Evolutionary conservation across 495 filamentous ascomycete genomes (phyloP).

Genomic region (Penicillium coffeae): DNA sequence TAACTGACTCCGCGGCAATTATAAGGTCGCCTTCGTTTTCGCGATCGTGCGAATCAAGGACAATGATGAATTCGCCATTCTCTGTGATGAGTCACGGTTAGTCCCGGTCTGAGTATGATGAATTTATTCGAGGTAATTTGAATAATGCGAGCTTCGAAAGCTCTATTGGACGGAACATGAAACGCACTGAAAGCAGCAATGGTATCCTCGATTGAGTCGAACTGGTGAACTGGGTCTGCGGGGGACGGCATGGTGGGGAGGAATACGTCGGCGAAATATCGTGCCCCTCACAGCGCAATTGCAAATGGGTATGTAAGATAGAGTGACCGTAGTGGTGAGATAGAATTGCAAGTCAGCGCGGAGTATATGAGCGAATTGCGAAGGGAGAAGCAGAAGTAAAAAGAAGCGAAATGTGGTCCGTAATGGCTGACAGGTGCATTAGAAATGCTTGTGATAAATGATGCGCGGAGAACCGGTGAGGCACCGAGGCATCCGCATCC

Average conservation of each 20-base stretch:
- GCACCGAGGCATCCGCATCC: conserved; percentile 1
- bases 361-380: neutral
- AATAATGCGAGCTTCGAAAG: neutral
- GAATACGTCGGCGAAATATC: conserved; percentile 3
- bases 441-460: conserved; percentile 28
- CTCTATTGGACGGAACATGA: no score
- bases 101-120: no score
- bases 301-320: neutral
- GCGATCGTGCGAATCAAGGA: conserved; percentile 82
- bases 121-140: no score
- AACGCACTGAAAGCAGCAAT: conserved; percentile 78
- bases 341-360: neutral
- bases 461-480: conserved; percentile 24
- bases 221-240: conserved; percentile 40
- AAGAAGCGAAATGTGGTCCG: neutral
- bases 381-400: neutral
- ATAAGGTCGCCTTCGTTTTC: conserved; percentile 99
- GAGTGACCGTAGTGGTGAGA: neutral
- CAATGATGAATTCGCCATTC: conserved; percentile 89
- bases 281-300: conserved; percentile 24
- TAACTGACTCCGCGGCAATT: conserved; percentile 83
- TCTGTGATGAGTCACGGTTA: conserved; percentile 44
- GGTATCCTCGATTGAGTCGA: conserved; percentile 83
- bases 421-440: conserved; percentile 27
- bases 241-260: conserved; percentile 34